These are phyloP conservation scores for Erysimum cheiri DNA, from an alignment of 441 rosid genomes.

Conservation along the genomic window DNA sequence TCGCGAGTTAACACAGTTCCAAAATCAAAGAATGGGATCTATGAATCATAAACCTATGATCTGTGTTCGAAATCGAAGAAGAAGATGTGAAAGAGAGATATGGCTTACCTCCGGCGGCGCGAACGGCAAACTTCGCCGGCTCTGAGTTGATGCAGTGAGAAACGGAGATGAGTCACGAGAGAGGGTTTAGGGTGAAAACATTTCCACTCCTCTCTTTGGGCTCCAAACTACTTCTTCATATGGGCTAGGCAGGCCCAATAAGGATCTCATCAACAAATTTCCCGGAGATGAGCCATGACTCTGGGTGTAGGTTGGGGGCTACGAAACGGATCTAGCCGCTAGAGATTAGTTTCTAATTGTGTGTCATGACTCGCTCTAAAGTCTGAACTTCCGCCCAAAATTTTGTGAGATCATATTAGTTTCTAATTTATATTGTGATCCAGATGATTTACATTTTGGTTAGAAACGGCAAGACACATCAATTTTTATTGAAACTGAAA, in stretches of 20 bases:
- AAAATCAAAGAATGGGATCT: conserved; percentile 19
- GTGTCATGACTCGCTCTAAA: no score
- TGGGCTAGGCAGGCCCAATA: conserved; percentile 15
- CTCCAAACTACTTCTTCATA: neutral
- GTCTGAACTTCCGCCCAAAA: no score
- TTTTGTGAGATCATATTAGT: neutral
- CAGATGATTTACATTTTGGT: neutral
- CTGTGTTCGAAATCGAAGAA: neutral
- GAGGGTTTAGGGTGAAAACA: conserved; percentile 38
- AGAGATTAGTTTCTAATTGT: neutral
- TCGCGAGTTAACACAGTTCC: conserved; percentile 24
- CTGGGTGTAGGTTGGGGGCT: no score
- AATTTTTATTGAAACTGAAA: neutral
- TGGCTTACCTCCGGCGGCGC: conserved; percentile 41
- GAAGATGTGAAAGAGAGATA: neutral
- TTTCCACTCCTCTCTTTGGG: conserved; percentile 16
- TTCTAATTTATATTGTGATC: neutral
- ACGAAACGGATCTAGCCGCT: no score
- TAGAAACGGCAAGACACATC: neutral
- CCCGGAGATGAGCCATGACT: no score
- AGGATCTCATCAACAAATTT: neutral
- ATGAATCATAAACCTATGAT: neutral
- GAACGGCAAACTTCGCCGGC: conserved; percentile 42
- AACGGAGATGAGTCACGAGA: conserved; percentile 20
- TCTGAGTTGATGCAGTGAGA: conserved; percentile 14